These are phyloP conservation scores for Termitomyces sp. DNA, from an alignment of 768 basidiomycete genomes.

Conservation along the genomic window DNA sequence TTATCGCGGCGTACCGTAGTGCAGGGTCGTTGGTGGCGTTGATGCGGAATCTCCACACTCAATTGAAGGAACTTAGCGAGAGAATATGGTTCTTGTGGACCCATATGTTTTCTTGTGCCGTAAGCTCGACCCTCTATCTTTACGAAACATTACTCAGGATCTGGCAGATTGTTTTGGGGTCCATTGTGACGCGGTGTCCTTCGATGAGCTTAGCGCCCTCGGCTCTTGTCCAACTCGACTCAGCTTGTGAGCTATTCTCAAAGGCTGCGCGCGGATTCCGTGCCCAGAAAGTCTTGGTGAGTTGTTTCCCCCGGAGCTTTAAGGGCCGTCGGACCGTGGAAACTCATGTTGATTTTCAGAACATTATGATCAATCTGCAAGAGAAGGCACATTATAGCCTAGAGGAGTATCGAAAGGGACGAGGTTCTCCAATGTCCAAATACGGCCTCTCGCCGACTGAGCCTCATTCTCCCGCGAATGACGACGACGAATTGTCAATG, in stretches of 20 bases:
- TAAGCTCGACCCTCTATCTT: constrained; percentile 28
- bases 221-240: constrained; percentile 68
- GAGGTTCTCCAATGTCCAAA: constrained; percentile 39
- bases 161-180: constrained; percentile 64
- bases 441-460: constrained; percentile 30
- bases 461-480: constrained; percentile 40
- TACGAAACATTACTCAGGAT: constrained; percentile 1
- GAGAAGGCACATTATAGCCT: constrained; percentile 63
- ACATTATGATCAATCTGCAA: constrained; percentile 61
- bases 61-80: constrained; percentile 59
- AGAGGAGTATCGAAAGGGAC: constrained; percentile 60
- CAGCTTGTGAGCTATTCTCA: constrained; percentile 71
- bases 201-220: constrained; percentile 78
- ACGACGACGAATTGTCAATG: constrained; percentile 60
- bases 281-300: constrained; percentile 62
- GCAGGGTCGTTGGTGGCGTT: constrained; percentile 68
- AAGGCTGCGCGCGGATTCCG: constrained; percentile 64
- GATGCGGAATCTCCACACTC: constrained; percentile 64
- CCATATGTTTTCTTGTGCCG: constrained; percentile 65
- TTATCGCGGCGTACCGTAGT: constrained; percentile 71
- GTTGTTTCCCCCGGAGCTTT: constrained; percentile 8
- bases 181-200: constrained; percentile 74
- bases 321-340: not conserved
- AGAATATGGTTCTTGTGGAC: constrained; percentile 65
- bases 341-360: constrained; percentile 28